Evolutionary conservation across 495 filamentous ascomycete species (phyloP), one percentile per base, ranked within the genome.

Genomic region (Pseudoneurospora amorphoporcata): DNA sequence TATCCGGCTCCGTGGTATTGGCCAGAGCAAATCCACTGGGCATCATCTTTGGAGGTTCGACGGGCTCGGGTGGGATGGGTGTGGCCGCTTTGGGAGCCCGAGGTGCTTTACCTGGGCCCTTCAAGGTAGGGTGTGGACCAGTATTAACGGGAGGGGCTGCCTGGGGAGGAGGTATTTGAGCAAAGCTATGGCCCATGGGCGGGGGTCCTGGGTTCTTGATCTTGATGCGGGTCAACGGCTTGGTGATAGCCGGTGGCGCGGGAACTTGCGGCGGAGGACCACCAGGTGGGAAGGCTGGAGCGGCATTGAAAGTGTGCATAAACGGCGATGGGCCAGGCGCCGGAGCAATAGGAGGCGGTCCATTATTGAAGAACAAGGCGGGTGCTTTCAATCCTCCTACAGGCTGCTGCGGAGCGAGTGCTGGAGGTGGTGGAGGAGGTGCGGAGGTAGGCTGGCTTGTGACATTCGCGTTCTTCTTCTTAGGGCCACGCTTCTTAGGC

Each of bases 221-320:
- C 70, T 75, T 79, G 74, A 79, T 79, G 23, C 74, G 74, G n/a
- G 75, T 77, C 69, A 80, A 78, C 10, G 76, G 76, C 71, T 80
- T 80, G 73, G 79, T 80, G 41, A 73, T 68, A n/a, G 72, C 42
- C 41, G 78, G 75, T 40, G 74, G 81, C 45, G 47, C 75, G 61
- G 69, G 75, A 39, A 70, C 73, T 70, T 69, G 78, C n/a, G 74
- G 75, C 19, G 69, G 77, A 23, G 45, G 65, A 10, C 8, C 74
- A 70, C 72, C 73, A 14, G 72, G 72, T 38, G 41, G 68, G 58
- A 77, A 78, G 12, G 71, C 72, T 3, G 77, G 76, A 3, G 69
- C 69, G 8, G 79, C 73, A 43, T 72, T 75, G 68, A 80, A 80
- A 2, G 79, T 80, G 70, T 80, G 77, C 72, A 80, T 68, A 65